These are phyloP conservation scores for Quercus glauca DNA, from an alignment of 306 rosid species.

Conservation along the genomic window DNA sequence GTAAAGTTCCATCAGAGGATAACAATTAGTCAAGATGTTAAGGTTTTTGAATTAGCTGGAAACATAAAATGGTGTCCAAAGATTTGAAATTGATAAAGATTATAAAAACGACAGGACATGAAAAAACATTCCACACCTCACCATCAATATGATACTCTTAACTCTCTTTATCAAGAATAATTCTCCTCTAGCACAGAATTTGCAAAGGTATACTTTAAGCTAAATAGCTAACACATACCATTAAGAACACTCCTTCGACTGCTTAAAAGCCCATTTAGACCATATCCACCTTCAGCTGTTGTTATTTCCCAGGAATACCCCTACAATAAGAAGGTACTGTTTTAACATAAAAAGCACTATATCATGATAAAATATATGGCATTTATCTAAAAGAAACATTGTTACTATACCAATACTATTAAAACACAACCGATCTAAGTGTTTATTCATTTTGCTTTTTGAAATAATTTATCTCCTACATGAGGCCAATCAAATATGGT, in stretches of 20 bases:
- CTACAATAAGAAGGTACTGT: slow-evolving; percentile 36
- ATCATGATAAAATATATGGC: slow-evolving; percentile 5
- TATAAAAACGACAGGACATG: neutral
- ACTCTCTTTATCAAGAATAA: neutral
- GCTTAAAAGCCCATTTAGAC: slow-evolving; percentile 59
- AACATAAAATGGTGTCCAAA: neutral
- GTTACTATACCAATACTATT: neutral
- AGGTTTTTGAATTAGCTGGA: neutral
- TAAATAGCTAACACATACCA: slow-evolving; percentile 36
- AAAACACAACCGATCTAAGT: neutral
- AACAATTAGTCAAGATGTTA: neutral
- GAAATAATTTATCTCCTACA: neutral
- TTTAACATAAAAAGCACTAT: slow-evolving; percentile 9
- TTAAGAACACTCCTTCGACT: slow-evolving; percentile 63
- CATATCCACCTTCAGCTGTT: slow-evolving; percentile 74
- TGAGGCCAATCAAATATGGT: neutral
- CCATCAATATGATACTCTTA: neutral
- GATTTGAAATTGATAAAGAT: neutral
- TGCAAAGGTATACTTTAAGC: slow-evolving; percentile 10
- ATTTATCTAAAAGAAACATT: slow-evolving; percentile 6
- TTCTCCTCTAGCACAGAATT: slow-evolving; percentile 7
- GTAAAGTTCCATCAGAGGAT: neutral
- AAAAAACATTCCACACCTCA: neutral
- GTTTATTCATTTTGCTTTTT: neutral
- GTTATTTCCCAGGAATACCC: slow-evolving; percentile 93